Conservation (phyloP, 2,329 filamentous ascomycete genomes). For the Colletotrichum tamarilloi region DNA sequence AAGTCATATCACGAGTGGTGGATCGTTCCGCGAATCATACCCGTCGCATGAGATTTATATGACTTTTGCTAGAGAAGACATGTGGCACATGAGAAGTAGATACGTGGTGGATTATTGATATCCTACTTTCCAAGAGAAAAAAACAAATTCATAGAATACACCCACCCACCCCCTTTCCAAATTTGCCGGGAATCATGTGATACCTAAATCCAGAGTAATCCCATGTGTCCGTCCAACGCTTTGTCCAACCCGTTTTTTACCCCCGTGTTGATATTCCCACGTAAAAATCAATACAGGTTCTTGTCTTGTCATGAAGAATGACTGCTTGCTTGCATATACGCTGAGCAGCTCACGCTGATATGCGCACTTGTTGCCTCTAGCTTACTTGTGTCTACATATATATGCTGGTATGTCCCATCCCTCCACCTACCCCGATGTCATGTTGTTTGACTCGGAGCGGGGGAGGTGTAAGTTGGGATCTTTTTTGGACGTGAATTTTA, state of each 20-base stretch:
- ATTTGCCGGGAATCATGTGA: constrained; percentile 19
- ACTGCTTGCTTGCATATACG: constrained; percentile 4
- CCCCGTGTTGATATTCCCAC: constrained; percentile 12
- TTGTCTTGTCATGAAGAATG: background rate
- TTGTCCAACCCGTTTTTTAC: constrained; percentile 5
- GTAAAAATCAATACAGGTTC: constrained; percentile 22
- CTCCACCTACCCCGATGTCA: background rate
- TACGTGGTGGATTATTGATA: constrained; percentile 2
- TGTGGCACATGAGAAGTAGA: constrained; percentile 6
- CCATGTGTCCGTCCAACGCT: background rate
- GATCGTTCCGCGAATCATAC: constrained; percentile 66
- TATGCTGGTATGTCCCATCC: constrained; percentile 4
- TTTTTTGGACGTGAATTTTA: background rate
- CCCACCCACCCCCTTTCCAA: background rate
- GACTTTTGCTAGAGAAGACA: background rate
- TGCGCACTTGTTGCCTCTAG: constrained; percentile 15
- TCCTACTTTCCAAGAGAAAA: constrained; percentile 3
- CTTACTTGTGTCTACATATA: constrained; percentile 21
- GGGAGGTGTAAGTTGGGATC: background rate
- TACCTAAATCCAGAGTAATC: background rate
- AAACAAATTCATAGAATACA: background rate
- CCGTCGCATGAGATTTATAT: constrained; percentile 7
- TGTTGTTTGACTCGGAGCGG: constrained; percentile 39
- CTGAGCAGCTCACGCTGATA: constrained; percentile 14
- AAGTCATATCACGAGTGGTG: constrained; percentile 73